phyloP scores from a whole-genome alignment of 768 basidiomycete genomes.

The Lentinus brumalis region DNA sequence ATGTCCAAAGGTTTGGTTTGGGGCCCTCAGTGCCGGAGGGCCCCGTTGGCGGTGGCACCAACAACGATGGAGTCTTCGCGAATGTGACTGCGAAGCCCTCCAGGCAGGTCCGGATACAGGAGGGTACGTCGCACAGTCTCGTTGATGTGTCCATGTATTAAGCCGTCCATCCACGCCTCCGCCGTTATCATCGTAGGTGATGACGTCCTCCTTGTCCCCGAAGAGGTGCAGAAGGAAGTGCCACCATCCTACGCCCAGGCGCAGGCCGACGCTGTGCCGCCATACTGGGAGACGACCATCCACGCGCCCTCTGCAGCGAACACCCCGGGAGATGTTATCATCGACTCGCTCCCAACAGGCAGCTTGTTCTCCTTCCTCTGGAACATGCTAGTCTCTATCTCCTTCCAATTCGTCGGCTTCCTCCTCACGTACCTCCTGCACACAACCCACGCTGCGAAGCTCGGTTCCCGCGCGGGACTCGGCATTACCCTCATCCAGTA shows the following conservation, averaged over 20 bases:
- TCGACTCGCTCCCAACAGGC: slow-evolving; percentile 86
- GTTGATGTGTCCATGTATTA: neutral
- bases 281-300: slow-evolving; percentile 98
- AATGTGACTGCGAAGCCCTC: slow-evolving; percentile 92
- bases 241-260: slow-evolving; percentile 94
- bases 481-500: slow-evolving; percentile 98
- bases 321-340: slow-evolving; percentile 75
- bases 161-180: slow-evolving; percentile 7
- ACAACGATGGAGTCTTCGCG: slow-evolving; percentile 92
- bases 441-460: slow-evolving; percentile 89
- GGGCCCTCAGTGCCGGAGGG: slow-evolving; percentile 40
- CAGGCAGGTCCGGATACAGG: slow-evolving; percentile 55
- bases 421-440: slow-evolving; percentile 92
- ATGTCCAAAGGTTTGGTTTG: slow-evolving; percentile 49
- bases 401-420: slow-evolving; percentile 97
- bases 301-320: slow-evolving; percentile 79
- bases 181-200: slow-evolving; percentile 50
- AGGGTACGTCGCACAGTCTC: slow-evolving; percentile 47
- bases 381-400: slow-evolving; percentile 91
- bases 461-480: slow-evolving; percentile 91
- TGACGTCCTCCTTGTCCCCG: slow-evolving; percentile 74
- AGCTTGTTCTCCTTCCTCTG: slow-evolving; percentile 86
- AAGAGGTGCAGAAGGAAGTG: slow-evolving; percentile 78
- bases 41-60: slow-evolving; percentile 62
- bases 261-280: slow-evolving; percentile 93